Base-by-base conservation (phyloP, 306 rosid genomes). In the Cercis canadensis region DNA sequence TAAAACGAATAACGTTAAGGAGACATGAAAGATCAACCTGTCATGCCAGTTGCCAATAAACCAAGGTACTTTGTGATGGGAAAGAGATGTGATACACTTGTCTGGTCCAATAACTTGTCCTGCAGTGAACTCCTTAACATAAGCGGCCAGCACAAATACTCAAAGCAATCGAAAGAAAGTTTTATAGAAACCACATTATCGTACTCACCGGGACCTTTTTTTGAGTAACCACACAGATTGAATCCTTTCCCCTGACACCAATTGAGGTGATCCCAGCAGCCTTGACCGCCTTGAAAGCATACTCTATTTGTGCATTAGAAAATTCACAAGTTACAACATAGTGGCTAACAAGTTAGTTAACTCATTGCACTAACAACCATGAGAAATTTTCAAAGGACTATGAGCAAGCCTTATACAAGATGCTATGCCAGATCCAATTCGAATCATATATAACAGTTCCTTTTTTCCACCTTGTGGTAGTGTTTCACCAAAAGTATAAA, bases 91-190 rank as follows among this genome's bases (percentile, higher is more conserved):
- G 88, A 67, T 8, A 85, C 88, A 70, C 92, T 87, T 36, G 89
- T 81, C 77, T 89, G 92, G 71, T 89, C 91, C 96, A 89, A 86
- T 58, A 89, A 87, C 51, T 86, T 86, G 80, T 89, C 92, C 90
- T 82, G 78, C 72, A 67, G 40, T 12, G 32, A 52, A 55, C 44
- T 67, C 32, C 18, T 60, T 0, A 34, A 66, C 8, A 6, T 36
- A 39, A 13, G 17, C 17, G 32, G 8, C 74, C 50, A 4, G 8
- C 61, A 57, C 8, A 33, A 11, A 62, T 14, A 33, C 66, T 8
- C 4, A 0, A 8, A 29, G 5, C 43, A 62, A 41, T 51, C 9
- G 14, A 5, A 19, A 21, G 0, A 24, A 24, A 24, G 29, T 3
- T 24, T 24, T 37, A 64, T 4, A 8, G 40, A 39, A 36, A 40